These are phyloP conservation scores for Misopates orontium DNA, from an alignment of 257 asterid genomes.

Conservation along the genomic window DNA sequence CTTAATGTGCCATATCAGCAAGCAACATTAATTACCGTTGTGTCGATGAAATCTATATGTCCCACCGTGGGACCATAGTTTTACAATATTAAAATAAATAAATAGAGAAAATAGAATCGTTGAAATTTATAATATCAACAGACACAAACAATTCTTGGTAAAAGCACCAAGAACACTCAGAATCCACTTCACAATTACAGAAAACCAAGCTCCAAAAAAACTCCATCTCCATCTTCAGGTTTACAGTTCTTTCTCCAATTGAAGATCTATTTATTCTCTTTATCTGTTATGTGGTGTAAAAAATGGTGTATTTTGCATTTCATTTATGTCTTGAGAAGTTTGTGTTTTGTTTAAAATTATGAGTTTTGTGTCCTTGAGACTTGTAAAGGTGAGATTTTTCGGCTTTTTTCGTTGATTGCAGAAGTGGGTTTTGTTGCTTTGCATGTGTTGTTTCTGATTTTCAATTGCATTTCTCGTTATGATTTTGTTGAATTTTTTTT, in stretches of 20 bases:
- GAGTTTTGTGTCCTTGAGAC: not conserved
- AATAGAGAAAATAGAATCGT: no score
- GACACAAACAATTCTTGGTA: not conserved
- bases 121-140: no score
- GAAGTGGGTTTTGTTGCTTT: not conserved
- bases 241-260: not conserved
- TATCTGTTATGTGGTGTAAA: not conserved
- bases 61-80: no score
- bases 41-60: no score
- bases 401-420: not conserved
- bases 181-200: no score
- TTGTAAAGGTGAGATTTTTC: not conserved
- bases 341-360: not conserved
- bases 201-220: not conserved
- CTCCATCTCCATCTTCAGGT: not conserved
- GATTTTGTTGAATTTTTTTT: slow-evolving; percentile 18
- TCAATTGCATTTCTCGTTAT: slow-evolving; percentile 3
- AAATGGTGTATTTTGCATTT: not conserved
- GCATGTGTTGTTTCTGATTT: slow-evolving; percentile 4
- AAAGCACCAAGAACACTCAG: not conserved
- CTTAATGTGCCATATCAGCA: no score
- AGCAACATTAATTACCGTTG: no score
- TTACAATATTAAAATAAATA: no score
- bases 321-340: no score
- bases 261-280: not conserved